Base-by-base conservation (phyloP, 2,329 filamentous ascomycete species). In the Ascochyta fabae region DNA sequence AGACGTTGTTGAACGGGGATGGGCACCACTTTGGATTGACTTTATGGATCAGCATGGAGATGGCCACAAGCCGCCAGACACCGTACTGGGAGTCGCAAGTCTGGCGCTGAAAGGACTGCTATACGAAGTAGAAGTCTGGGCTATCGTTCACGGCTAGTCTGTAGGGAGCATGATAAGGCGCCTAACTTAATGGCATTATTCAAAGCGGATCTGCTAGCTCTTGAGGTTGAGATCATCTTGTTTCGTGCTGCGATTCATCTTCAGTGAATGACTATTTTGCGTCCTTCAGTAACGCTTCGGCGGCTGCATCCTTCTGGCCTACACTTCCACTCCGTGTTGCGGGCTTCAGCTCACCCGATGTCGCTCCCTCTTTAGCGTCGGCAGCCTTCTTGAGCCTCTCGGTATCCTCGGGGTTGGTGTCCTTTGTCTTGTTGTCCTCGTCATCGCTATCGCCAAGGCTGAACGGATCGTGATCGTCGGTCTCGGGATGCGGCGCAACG, bases 401-500 rank as follows among this genome's bases (percentile, higher is more conserved):
- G 1, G 73, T 81, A 56, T 81, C 82, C 56, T 87, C 82, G 48
- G 82, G 75, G 51, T 81, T 80, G 43, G 80, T 68, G 53, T 87
- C 86, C 72, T 87, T 88, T 43, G 84, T 83, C 78, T 92, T 95
- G 15, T 80, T 77, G 48, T 93, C 91, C 65, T 89, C 89, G 76
- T 99, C 95, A 65, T 98, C 94, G 69, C 92, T 96, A 67, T 98
- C 94, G 5, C 95, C 95, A 13, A 99, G 83, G 69, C 92, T 97
- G 78, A 99, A 99, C 0, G 95, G 95, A 71, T 99, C 95, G 67
- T 96, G 94, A 65, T 98, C 80, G 22, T 78, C 92, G 16, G 85
- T 83, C 59, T 96, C 89, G 13, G 94, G 93, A 60, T 86, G 88
- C 1, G 93, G 92, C 61, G 96, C 91, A 13, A 97, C 87, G 0